Evolutionary conservation across 371 early-diverging fungal genomes (phyloP).

Genomic region (Lichtheimia ornata): DNA sequence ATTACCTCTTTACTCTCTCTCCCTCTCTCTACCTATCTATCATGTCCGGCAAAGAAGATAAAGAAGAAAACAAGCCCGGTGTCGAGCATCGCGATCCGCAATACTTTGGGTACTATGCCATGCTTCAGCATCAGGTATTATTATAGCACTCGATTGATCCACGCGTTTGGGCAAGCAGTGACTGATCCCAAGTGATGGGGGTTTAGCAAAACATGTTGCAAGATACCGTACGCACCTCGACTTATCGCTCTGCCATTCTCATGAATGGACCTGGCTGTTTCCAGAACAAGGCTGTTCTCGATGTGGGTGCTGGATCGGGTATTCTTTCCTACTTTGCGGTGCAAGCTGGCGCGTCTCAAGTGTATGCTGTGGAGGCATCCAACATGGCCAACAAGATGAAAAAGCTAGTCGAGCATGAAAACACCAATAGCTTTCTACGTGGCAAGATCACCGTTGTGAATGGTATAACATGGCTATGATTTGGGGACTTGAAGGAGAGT

Average conservation of each 20-base stretch:
- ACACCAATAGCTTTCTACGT: slow-evolving; percentile 77
- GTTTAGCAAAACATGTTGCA: slow-evolving; percentile 96
- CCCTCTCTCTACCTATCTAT: background rate
- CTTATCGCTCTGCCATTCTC: slow-evolving; percentile 91
- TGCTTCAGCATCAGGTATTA: slow-evolving; percentile 93
- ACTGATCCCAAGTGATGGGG: background rate
- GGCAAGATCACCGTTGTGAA: slow-evolving; percentile 83
- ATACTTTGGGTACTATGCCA: slow-evolving; percentile 94
- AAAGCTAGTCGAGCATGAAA: slow-evolving; percentile 71
- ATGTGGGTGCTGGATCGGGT: slow-evolving; percentile 95
- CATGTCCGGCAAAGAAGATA: slow-evolving; percentile 1
- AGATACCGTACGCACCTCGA: slow-evolving; percentile 91
- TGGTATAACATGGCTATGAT: slow-evolving; percentile 39
- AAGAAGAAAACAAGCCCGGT: slow-evolving; percentile 34
- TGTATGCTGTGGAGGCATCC: slow-evolving; percentile 97
- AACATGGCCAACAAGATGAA: slow-evolving; percentile 91
- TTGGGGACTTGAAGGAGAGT: background rate
- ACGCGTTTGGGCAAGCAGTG: no score
- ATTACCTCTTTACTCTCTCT: background rate
- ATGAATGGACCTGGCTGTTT: slow-evolving; percentile 76
- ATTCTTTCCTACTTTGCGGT: slow-evolving; percentile 95
- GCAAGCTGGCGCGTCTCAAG: slow-evolving; percentile 88
- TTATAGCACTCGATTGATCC: background rate
- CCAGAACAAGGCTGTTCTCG: slow-evolving; percentile 83
- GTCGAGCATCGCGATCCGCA: slow-evolving; percentile 75